Percentiles rank a stretch among this genome's conserved stretches.
Conservation (phyloP, 169 alveolate species). For the Eimeria sp. region DNA sequence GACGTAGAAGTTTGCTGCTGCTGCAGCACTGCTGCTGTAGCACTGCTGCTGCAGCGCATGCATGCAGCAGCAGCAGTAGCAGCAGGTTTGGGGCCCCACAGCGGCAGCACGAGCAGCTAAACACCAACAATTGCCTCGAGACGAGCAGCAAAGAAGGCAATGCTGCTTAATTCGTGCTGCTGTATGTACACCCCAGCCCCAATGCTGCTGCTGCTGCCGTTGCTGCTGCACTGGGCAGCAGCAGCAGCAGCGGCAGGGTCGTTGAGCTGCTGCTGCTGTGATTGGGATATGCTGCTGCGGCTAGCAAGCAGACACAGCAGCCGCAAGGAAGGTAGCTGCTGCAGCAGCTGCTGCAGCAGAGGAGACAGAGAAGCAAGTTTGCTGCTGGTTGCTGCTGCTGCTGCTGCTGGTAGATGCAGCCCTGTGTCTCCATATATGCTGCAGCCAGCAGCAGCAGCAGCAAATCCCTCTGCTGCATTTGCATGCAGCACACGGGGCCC, state of each 20-base stretch:
- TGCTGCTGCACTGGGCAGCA: constrained; percentile 9
- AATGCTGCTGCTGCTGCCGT: not conserved
- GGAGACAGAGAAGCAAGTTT: not conserved
- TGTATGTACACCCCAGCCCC: not conserved
- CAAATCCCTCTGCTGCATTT: constrained; percentile 44
- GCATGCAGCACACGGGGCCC: constrained; percentile 46
- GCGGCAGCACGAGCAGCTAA: not conserved
- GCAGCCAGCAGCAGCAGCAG: constrained; percentile 58
- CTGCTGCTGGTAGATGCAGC: constrained; percentile 32
- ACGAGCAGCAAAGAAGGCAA: constrained; percentile 14
- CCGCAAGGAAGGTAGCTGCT: constrained; percentile 19
- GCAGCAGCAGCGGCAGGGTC: constrained; percentile 24
- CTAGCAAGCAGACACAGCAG: constrained; percentile 37
- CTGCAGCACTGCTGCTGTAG: too few species aligned
- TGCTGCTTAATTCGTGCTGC: constrained; percentile 60
- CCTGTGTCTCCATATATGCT: not conserved
- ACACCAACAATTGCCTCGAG: not conserved
- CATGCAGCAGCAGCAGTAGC: too few species aligned
- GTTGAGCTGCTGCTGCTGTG: not conserved
- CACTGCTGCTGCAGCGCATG: too few species aligned
- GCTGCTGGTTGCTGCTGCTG: constrained; percentile 61
- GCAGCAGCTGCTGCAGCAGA: constrained; percentile 20
- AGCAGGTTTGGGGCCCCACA: too few species aligned
- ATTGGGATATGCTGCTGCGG: constrained; percentile 20
- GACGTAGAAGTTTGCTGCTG: too few species aligned